Percentiles rank a stretch among this genome's conserved stretches.
These are phyloP conservation scores for Tricholoma sp. DNA, from an alignment of 768 basidiomycete genomes.

Conservation along the genomic window DNA sequence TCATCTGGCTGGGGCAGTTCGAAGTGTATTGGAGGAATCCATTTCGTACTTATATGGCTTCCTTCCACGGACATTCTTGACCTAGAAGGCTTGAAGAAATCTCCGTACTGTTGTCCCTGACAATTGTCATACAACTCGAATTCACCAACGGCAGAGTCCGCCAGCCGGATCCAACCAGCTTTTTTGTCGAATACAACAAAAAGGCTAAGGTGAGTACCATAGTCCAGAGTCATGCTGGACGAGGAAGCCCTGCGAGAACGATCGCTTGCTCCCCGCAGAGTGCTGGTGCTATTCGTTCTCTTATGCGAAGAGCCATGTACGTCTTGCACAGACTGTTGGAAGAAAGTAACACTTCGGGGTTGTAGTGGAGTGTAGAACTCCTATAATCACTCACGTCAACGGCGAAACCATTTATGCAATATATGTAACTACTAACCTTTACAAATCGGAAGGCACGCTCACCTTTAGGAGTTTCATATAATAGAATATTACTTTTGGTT, in stretches of 20 bases:
- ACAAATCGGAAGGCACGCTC: constrained; percentile 81
- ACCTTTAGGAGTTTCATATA: constrained; percentile 80
- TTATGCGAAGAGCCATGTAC: constrained; percentile 29
- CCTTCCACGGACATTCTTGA: constrained; percentile 31
- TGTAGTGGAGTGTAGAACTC: constrained; percentile 80
- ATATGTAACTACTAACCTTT: constrained; percentile 45
- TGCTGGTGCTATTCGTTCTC: constrained; percentile 37
- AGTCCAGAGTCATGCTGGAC: constrained; percentile 32
- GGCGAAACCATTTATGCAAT: background rate
- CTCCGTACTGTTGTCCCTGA: constrained; percentile 20
- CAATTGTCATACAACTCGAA: constrained; percentile 52
- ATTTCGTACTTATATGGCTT: constrained; percentile 30
- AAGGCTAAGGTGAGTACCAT: constrained; percentile 71
- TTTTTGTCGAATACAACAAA: constrained; percentile 87
- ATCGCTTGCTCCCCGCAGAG: constrained; percentile 27
- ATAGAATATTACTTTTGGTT: constrained; percentile 64
- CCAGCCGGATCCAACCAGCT: constrained; percentile 75
- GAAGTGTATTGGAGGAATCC: constrained; percentile 46
- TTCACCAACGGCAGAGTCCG: constrained; percentile 78
- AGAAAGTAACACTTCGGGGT: constrained; percentile 63
- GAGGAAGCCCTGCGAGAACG: constrained; percentile 24
- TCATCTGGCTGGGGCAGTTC: constrained; percentile 38
- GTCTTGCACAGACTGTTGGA: constrained; percentile 63
- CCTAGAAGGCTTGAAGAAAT: constrained; percentile 14
- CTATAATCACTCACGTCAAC: constrained; percentile 29